A percentile compares a stretch with the other conserved stretches of the same genome.
Conservation (phyloP, 192 early-diverging fungal genomes). For the Chytriomyces confervae region DNA sequence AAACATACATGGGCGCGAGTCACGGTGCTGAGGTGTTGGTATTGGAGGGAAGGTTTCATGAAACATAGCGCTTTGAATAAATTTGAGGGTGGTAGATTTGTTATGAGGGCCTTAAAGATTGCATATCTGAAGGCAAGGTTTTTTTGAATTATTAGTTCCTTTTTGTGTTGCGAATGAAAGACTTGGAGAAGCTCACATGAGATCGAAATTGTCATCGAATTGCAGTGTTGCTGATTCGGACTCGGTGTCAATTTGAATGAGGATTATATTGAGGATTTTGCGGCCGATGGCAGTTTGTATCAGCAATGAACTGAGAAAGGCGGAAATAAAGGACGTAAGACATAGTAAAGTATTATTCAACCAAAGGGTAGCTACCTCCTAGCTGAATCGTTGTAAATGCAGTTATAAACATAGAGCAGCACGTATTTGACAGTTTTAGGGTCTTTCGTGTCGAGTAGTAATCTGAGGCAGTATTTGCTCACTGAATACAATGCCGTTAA, state of each 20-base stretch:
- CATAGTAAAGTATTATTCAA: background rate
- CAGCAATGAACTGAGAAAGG: background rate
- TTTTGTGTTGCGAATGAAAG: background rate
- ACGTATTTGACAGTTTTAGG: slow-evolving; percentile 42
- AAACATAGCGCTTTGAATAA: slow-evolving; percentile 18
- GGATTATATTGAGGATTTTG: slow-evolving; percentile 14
- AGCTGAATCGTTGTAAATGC: slow-evolving; percentile 42
- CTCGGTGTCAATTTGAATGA: slow-evolving; percentile 3
- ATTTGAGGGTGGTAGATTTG: slow-evolving; percentile 2
- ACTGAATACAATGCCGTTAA: slow-evolving; percentile 9
- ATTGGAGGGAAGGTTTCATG: background rate
- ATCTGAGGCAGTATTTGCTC: slow-evolving; percentile 9
- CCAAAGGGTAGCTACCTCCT: slow-evolving; percentile 32
- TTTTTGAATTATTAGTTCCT: background rate
- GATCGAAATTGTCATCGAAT: slow-evolving; percentile 29
- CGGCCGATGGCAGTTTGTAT: slow-evolving; percentile 32
- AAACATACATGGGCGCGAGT: slow-evolving; percentile 14
- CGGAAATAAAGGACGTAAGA: background rate
- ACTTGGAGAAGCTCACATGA: slow-evolving; percentile 28
- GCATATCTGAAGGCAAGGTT: slow-evolving; percentile 7
- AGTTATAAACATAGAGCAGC: slow-evolving; percentile 52
- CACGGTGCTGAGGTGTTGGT: slow-evolving; percentile 9
- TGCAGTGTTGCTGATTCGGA: background rate
- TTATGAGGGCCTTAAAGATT: slow-evolving; percentile 25
- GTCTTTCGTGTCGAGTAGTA: slow-evolving; percentile 42